A percentile compares a stretch with the other conserved stretches of the same genome.
These are phyloP conservation scores for Comarum palustre DNA, from an alignment of 306 rosid genomes.

Conservation along the genomic window DNA sequence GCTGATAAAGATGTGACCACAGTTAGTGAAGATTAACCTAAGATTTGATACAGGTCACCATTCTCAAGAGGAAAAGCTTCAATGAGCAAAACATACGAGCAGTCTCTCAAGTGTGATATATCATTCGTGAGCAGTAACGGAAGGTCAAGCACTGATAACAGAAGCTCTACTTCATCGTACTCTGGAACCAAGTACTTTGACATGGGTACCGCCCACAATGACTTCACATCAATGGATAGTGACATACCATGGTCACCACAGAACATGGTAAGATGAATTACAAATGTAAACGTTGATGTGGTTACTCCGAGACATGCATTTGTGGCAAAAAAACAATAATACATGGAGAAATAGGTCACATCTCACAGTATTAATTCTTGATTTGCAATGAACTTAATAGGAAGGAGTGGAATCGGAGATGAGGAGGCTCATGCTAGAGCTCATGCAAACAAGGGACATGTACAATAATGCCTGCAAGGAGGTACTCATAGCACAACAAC, in stretches of 20 bases:
- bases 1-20: not conserved
- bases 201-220: conserved; percentile 13
- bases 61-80: conserved; percentile 46
- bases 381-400: conserved; percentile 28
- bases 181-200: conserved; percentile 51
- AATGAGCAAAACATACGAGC: conserved; percentile 39
- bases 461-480: conserved; percentile 79
- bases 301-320: not conserved
- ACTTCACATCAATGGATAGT: conserved; percentile 47
- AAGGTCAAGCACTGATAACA: conserved; percentile 49
- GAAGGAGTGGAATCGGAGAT: conserved; percentile 85
- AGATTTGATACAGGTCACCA: conserved; percentile 55
- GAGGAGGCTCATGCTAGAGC: conserved; percentile 76
- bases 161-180: conserved; percentile 40
- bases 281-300: not conserved
- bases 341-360: not conserved
- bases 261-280: conserved; percentile 32
- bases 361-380: not conserved
- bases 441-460: conserved; percentile 86
- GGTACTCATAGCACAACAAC: conserved; percentile 58
- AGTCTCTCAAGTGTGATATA: conserved; percentile 50
- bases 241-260: conserved; percentile 31
- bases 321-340: not conserved
- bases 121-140: conserved; percentile 61
- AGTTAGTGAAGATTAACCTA: not conserved